These are phyloP conservation scores for Aristolochia californica DNA, from an alignment of 164 flowering plant species.

Conservation along the genomic window DNA sequence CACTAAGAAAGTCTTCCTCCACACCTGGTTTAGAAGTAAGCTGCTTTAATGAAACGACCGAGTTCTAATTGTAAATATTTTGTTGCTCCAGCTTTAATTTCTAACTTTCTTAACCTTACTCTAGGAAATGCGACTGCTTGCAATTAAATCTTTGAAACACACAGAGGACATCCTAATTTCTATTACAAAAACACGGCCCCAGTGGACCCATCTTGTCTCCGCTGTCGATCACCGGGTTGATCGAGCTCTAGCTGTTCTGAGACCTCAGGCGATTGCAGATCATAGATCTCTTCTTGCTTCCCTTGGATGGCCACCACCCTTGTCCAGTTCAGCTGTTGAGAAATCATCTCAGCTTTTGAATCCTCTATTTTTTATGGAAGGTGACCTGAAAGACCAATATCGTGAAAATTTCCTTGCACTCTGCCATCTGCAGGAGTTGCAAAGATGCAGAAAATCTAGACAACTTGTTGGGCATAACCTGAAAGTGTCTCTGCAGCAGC, in stretches of 20 bases:
- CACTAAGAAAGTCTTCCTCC: slow-evolving; percentile 34
- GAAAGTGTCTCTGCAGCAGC: slow-evolving; percentile 50
- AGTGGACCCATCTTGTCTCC: slow-evolving; percentile 67
- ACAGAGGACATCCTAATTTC: slow-evolving; percentile 56
- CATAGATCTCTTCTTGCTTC: slow-evolving; percentile 76
- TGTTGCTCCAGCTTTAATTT: slow-evolving; percentile 3
- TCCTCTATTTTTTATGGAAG: slow-evolving; percentile 78
- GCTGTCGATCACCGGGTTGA: slow-evolving; percentile 95
- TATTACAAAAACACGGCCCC: slow-evolving; percentile 52
- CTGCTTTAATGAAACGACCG: slow-evolving; percentile 3
- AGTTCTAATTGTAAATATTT: background rate
- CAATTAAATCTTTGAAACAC: slow-evolving; percentile 49
- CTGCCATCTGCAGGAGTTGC: slow-evolving; percentile 76
- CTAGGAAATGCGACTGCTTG: slow-evolving; percentile 54
- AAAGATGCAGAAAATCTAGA: slow-evolving; percentile 60
- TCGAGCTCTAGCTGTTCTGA: slow-evolving; percentile 74
- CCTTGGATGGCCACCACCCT: slow-evolving; percentile 95
- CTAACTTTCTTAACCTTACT: background rate
- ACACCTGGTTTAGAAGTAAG: slow-evolving; percentile 47
- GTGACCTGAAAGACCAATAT: slow-evolving; percentile 67
- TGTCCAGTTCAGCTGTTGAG: slow-evolving; percentile 38
- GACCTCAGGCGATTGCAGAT: slow-evolving; percentile 94
- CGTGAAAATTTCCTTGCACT: slow-evolving; percentile 76
- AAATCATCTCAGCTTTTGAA: slow-evolving; percentile 35
- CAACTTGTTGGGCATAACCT: slow-evolving; percentile 61